Conservation (phyloP, 2,329 filamentous ascomycete species). For the Exserohilum rostratum region DNA sequence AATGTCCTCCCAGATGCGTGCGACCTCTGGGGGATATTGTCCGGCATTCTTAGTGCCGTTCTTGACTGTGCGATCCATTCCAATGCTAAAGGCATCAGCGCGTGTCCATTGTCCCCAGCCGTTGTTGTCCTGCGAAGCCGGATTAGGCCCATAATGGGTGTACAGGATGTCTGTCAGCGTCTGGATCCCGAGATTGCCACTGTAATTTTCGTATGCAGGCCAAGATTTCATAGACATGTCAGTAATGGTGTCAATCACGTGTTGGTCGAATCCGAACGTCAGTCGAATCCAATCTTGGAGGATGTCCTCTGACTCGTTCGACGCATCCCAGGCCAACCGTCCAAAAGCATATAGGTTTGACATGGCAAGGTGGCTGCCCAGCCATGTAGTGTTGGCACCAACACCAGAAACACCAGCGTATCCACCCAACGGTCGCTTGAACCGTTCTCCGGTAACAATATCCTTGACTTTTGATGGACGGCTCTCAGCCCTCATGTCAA, state of each 20-base stretch:
- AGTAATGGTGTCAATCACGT: slow-evolving; percentile 65
- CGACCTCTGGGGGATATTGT: slow-evolving; percentile 69
- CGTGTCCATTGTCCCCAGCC: slow-evolving; percentile 76
- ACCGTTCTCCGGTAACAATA: slow-evolving; percentile 66
- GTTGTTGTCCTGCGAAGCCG: slow-evolving; percentile 69
- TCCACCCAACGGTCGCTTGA: slow-evolving; percentile 63
- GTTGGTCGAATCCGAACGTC: slow-evolving; percentile 64
- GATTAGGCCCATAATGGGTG: slow-evolving; percentile 71
- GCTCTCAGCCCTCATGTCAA: slow-evolving; percentile 67
- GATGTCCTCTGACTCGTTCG: slow-evolving; percentile 55
- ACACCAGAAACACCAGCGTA: slow-evolving; percentile 72
- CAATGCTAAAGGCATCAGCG: slow-evolving; percentile 64
- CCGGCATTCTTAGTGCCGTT: slow-evolving; percentile 71
- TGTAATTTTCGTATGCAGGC: slow-evolving; percentile 74
- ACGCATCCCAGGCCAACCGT: slow-evolving; percentile 68
- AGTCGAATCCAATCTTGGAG: slow-evolving; percentile 71
- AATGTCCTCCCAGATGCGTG: slow-evolving; percentile 63
- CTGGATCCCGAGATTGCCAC: slow-evolving; percentile 72
- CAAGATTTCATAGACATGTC: slow-evolving; percentile 71
- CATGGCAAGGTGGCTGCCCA: slow-evolving; percentile 73
- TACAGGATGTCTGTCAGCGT: slow-evolving; percentile 72
- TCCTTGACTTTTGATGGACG: slow-evolving; percentile 63
- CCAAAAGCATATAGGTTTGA: slow-evolving; percentile 71
- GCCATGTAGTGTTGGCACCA: slow-evolving; percentile 69
- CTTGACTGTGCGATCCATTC: slow-evolving; percentile 73